Base-by-base conservation (phyloP, 1,284 basidiomycete species). In the Inonotus obliquus region DNA sequence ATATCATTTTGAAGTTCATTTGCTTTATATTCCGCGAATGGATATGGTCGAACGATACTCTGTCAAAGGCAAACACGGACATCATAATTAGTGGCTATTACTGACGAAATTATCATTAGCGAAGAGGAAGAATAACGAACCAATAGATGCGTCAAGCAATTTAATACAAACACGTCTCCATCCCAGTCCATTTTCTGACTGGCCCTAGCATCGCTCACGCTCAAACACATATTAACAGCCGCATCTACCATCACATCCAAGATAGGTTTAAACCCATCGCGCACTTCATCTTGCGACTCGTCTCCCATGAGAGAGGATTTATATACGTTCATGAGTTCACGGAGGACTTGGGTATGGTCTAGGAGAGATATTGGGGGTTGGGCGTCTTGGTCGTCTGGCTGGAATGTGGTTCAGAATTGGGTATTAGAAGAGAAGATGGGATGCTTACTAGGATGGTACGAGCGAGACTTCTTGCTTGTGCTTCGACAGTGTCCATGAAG, bases 311-410 rank as follows among this genome's bases (percentile, higher is more conserved):
- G 79, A 0, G 92, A 93, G 0, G 90, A 89, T 53, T 92, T 86
- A 72, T 96, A 95, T 7, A 97, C 92, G 0, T 81, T 74, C 82
- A 96, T 90, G 67, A 97, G 87, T 70, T 97, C 94, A 25, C 91
- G 86, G 4, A 97, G 79, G 62, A 92, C 86, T 66, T 92, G 89
- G 0, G 84, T 80, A 51, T 94, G 86, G 67, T 96, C 92, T 48
- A 94, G 82, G 27, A 97, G 84, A 0, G 82, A 77, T 6, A 89
- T 76, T 0, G 94, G 93, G 1, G 94, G 89, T 0, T 87, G 83
- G 5, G 96, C 79, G 11, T 87, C 86, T 1, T 81, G 76, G 65
- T 96, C 92, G 51, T 93, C 87, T 4, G 86, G 79, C 89, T 95
- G 67, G 38, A 14, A 38, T 19, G 37, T 1, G 47, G n/a, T 37